Evolutionary conservation across 2,329 filamentous ascomycete genomes (phyloP), one percentile per base, ranked within the genome.

Genomic region (Pestalotiopsis sp.): DNA sequence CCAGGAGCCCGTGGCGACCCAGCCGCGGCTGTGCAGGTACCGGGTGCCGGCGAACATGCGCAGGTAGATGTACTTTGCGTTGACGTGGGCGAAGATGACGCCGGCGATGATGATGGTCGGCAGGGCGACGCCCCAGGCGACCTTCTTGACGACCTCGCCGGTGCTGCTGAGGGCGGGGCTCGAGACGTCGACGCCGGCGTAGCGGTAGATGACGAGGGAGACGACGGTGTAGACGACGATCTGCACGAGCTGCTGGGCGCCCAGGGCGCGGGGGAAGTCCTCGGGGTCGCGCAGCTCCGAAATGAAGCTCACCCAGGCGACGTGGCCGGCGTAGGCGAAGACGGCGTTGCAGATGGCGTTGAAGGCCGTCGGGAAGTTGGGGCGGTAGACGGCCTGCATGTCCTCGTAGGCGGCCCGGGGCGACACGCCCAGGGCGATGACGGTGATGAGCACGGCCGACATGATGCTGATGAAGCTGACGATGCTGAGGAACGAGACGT

Each of bases 21-120:
- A 80, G 60, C 84, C 88, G 60, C 83, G 82, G 71, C 84, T 82
- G 66, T 83, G 81, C 78, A 88, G 81, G 72, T 86, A 84, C 73
- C 87, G 84, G 7, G 87, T 89, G 69, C 87, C 85, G n/a, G 84
- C 81, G 81, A 91, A 92, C 5, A 90, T 76, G 39, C 91, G 86
- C 5, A 88, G 80, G 74, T 91, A 93, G 69, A 92, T 81, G 72
- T 91, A 90, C 74, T 91, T 92, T 65, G 84, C 84, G 2, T 89
- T 89, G 2, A 93, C 87, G 69, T 91, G 88, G 13, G 87, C 90
- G 75, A 92, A 90, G 71, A 93, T 91, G 6, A 92, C 90, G 66
- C 91, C 91, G 0, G 91, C 89, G 63, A 93, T 87, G 63, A 93
- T 82, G 69, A 93, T 93, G 1, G 89, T 92, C 1, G 90, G 91